These are phyloP conservation scores for Phoma herbarum DNA, from an alignment of 2,329 filamentous ascomycete species.

Conservation along the genomic window DNA sequence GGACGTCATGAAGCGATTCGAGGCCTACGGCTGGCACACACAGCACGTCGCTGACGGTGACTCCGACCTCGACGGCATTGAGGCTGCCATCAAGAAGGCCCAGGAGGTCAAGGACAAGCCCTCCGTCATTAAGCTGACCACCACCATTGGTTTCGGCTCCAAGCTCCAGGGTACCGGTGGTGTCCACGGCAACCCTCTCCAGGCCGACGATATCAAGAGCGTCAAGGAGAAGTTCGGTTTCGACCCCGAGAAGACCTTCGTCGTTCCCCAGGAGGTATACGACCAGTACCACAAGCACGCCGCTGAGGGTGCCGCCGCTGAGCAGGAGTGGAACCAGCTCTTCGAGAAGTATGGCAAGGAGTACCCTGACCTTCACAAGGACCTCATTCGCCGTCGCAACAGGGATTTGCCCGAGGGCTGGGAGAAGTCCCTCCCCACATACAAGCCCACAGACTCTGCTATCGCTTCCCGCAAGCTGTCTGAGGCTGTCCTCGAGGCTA, in stretches of 20 bases:
- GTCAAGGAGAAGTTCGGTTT: constrained; percentile 97
- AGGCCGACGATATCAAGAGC: constrained; percentile 91
- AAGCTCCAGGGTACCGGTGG: constrained; percentile 90
- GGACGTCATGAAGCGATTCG: constrained; percentile 93
- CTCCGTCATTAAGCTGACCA: constrained; percentile 93
- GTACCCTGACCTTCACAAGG: constrained; percentile 79
- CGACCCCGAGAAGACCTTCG: constrained; percentile 91
- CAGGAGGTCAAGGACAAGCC: constrained; percentile 95
- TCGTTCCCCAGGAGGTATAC: constrained; percentile 93
- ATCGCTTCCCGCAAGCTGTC: constrained; percentile 96
- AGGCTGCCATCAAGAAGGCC: constrained; percentile 84
- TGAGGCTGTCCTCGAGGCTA: constrained; percentile 88
- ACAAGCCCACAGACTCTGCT: constrained; percentile 84
- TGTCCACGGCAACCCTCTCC: constrained; percentile 95
- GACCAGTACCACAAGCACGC: constrained; percentile 87
- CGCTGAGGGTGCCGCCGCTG: constrained; percentile 83
- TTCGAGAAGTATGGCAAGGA: constrained; percentile 84
- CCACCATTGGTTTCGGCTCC: constrained; percentile 96
- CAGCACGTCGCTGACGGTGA: constrained; percentile 87
- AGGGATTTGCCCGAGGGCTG: constrained; percentile 92
- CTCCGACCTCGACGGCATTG: constrained; percentile 84
- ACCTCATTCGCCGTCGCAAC: constrained; percentile 81
- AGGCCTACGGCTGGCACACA: constrained; percentile 96
- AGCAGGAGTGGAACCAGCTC: constrained; percentile 95
- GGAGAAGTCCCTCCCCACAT: constrained; percentile 92